These are phyloP conservation scores for Choiromyces venosus DNA, from an alignment of 495 filamentous ascomycete genomes.

Conservation along the genomic window DNA sequence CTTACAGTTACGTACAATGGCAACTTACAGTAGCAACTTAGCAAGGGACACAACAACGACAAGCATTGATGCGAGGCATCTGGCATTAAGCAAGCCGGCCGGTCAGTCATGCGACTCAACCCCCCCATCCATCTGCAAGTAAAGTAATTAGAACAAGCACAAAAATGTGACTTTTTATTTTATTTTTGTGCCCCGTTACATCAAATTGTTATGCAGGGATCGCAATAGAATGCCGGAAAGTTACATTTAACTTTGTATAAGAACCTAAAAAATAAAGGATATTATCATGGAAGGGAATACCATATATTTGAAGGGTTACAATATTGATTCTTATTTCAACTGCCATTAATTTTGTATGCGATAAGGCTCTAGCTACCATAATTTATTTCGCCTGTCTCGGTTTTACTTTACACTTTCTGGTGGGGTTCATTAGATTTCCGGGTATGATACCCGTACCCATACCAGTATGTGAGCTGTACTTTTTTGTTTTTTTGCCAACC, in stretches of 20 bases:
- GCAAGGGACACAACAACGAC: not conserved
- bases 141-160: not conserved
- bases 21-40: not conserved
- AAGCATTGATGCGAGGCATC: not conserved
- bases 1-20: not conserved
- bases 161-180: not conserved
- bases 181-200: slow-evolving; percentile 1
- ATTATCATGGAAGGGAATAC: not conserved
- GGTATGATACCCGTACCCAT: not conserved
- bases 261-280: not conserved
- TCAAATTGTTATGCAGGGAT: not conserved
- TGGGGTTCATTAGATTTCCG: not conserved
- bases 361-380: not conserved
- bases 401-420: not conserved
- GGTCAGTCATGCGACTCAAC: not conserved
- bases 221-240: not conserved
- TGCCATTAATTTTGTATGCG: too few relatives aligned
- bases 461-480: not conserved
- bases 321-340: not conserved
- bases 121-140: not conserved
- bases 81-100: not conserved
- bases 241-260: not conserved
- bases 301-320: not conserved
- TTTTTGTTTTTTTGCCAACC: not conserved
- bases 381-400: not conserved